phyloP scores from a whole-genome alignment of 2,329 filamentous ascomycete genomes.

The Scedosporium aurantiacum region DNA sequence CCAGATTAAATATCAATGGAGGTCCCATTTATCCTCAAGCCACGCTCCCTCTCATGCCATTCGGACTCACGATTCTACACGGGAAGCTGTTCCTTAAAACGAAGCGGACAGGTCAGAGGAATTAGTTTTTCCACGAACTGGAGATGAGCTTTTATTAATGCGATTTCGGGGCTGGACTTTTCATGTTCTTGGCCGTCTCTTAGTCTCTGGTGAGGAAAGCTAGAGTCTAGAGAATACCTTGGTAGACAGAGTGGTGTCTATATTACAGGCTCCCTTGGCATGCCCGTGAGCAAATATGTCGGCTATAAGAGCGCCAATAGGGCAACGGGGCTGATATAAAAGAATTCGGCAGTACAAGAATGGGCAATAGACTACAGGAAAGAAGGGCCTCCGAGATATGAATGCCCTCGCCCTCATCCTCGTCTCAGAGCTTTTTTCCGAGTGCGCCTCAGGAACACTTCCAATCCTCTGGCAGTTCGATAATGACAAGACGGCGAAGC shows the following conservation, averaged over 20 bases:
- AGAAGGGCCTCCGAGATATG: no score
- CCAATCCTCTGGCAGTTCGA: neutral
- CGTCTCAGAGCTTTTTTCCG: neutral
- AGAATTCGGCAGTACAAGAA: neutral
- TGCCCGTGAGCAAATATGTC: neutral
- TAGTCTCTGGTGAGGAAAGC: neutral
- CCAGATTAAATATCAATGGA: neutral
- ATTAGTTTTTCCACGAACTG: neutral
- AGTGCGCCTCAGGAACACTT: neutral
- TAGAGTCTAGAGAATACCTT: neutral
- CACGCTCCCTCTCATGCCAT: neutral
- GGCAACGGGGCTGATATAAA: neutral
- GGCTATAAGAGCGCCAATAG: neutral
- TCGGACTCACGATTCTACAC: neutral
- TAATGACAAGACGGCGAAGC: neutral
- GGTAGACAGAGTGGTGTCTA: neutral
- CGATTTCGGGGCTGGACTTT: neutral
- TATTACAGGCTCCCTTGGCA: neutral
- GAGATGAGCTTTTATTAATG: neutral
- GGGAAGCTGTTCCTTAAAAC: neutral
- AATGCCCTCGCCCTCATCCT: no score
- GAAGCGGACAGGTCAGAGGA: neutral
- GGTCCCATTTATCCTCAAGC: conserved; percentile 1
- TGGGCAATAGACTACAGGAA: no score
- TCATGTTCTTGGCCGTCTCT: neutral